phyloP scores from a whole-genome alignment of 352 stramenopile species.

The Saprolegnia diclina region DNA sequence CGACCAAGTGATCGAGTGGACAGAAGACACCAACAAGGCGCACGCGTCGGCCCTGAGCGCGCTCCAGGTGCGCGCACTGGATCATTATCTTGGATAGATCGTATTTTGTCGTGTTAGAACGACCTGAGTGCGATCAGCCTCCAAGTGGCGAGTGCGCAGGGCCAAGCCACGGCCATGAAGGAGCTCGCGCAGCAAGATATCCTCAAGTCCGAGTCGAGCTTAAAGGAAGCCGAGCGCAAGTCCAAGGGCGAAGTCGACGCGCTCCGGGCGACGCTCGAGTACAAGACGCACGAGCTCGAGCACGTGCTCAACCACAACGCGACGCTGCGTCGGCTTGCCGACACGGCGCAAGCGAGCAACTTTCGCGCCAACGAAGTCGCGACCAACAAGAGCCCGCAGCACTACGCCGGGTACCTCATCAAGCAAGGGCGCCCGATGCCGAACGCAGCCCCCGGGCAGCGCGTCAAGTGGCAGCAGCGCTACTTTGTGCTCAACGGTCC shows the following conservation, averaged over 20 bases:
- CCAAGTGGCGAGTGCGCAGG: slow-evolving; percentile 72
- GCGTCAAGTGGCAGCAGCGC: slow-evolving; percentile 78
- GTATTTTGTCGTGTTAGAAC: too few relatives aligned
- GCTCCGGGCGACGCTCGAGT: slow-evolving; percentile 67
- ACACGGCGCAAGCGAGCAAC: slow-evolving; percentile 79
- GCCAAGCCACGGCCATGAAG: slow-evolving; percentile 75
- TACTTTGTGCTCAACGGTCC: slow-evolving; percentile 81
- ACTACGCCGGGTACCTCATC: slow-evolving; percentile 80
- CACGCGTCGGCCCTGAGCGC: slow-evolving; percentile 70
- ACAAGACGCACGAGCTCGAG: slow-evolving; percentile 84
- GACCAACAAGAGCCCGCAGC: slow-evolving; percentile 53
- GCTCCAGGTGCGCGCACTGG: slow-evolving; percentile 34
- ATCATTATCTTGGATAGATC: too few relatives aligned
- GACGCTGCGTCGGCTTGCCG: slow-evolving; percentile 77
- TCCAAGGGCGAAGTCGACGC: slow-evolving; percentile 52
- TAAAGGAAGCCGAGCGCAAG: slow-evolving; percentile 72
- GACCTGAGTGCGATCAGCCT: slow-evolving; percentile 78
- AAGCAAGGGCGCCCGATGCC: slow-evolving; percentile 44
- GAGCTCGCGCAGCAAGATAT: slow-evolving; percentile 70
- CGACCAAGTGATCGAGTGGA: slow-evolving; percentile 66
- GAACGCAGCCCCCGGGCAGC: slow-evolving; percentile 39
- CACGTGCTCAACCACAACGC: slow-evolving; percentile 84
- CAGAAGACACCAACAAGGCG: slow-evolving; percentile 58
- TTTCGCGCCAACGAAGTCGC: slow-evolving; percentile 82
- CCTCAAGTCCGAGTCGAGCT: slow-evolving; percentile 66